Base-by-base conservation (phyloP, 1,284 basidiomycete genomes). In the Papiliotrema laurentii region DNA sequence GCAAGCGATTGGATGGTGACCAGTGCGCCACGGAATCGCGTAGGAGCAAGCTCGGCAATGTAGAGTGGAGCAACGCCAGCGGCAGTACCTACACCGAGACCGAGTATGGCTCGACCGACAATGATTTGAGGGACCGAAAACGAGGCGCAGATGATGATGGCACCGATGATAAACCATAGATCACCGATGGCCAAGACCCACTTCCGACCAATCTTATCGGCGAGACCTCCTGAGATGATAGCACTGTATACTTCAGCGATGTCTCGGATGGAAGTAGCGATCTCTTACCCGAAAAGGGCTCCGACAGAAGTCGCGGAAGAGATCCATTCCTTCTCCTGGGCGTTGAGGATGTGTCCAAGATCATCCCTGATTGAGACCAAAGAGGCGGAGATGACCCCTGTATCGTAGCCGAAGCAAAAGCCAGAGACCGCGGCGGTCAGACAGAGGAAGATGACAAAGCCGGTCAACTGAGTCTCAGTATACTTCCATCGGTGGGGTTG, bases 241-340 rank as follows among this genome's bases (percentile, higher is more conserved):
- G 68, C 63, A 7, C 57, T 80, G 78, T 4, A 10, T 73, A 45
- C 83, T 14, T 30, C 26, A 30, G 74, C 4, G 85, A 84, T 3
- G 83, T 82, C 6, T 74, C 75, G n/a, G 87, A 75, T n/a, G 21
- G 14, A 41, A 13, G 25, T 22, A 18, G 11, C 9, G 13, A 4
- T 25, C 4, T 4, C 84, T 81, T 26, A 51, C 52, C 85, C 87
- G 3, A 89, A 56, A 3, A 89, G 77, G 0, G 86, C 87, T 6
- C 85, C 86, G 31, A 87, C 76, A 0, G 85, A 87, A 0, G 87
- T 89, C 0, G 85, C 77, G 2, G 84, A 83, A 0, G 85, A 87
- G 58, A 87, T 86, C 53, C 87, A 79, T 78, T 88, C 86, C 82
- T 86, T 86, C 68, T 87, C 83, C 24, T 77, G 75, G 54, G 81